Conservation (phyloP, 2,329 filamentous ascomycete species). For the Pseudogymnoascus sp. region DNA sequence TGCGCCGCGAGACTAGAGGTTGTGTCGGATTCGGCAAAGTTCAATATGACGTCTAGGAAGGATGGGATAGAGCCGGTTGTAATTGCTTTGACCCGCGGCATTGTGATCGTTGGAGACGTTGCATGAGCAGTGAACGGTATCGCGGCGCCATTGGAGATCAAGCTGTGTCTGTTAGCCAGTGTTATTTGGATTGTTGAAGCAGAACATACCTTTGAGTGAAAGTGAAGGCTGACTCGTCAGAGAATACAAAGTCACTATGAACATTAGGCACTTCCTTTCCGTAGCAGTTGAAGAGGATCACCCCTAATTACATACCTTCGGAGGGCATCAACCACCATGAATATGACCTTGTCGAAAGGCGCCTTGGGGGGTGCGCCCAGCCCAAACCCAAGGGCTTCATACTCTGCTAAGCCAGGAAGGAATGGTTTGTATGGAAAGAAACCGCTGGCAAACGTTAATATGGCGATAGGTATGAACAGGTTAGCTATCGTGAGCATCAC, state of each 20-base stretch:
- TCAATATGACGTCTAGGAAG: constrained; percentile 92
- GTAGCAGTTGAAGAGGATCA: not conserved
- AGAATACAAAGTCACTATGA: constrained; percentile 83
- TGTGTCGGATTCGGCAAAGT: constrained; percentile 90
- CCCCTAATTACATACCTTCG: constrained; percentile 52
- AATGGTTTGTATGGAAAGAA: constrained; percentile 99
- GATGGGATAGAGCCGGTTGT: constrained; percentile 97
- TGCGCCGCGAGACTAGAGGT: constrained; percentile 79
- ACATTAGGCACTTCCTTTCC: constrained; percentile 18
- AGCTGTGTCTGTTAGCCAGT: constrained; percentile 37
- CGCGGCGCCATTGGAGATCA: constrained; percentile 75
- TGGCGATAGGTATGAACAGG: constrained; percentile 64
- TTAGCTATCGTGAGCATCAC: constrained; percentile 57
- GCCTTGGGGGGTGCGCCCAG: constrained; percentile 51
- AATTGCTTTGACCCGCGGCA: constrained; percentile 95
- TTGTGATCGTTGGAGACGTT: constrained; percentile 93
- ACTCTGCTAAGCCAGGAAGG: constrained; percentile 71
- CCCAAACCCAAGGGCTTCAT: constrained; percentile 46
- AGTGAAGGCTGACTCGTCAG: constrained; percentile 66
- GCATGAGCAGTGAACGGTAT: constrained; percentile 93
- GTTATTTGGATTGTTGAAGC: not conserved
- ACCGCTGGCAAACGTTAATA: constrained; percentile 71
- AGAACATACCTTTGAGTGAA: constrained; percentile 72
- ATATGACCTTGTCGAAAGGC: constrained; percentile 81
- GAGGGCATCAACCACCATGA: constrained; percentile 96